phyloP scores from a whole-genome alignment of 2,329 filamentous ascomycete genomes.

The Fusarium sambucinum region DNA sequence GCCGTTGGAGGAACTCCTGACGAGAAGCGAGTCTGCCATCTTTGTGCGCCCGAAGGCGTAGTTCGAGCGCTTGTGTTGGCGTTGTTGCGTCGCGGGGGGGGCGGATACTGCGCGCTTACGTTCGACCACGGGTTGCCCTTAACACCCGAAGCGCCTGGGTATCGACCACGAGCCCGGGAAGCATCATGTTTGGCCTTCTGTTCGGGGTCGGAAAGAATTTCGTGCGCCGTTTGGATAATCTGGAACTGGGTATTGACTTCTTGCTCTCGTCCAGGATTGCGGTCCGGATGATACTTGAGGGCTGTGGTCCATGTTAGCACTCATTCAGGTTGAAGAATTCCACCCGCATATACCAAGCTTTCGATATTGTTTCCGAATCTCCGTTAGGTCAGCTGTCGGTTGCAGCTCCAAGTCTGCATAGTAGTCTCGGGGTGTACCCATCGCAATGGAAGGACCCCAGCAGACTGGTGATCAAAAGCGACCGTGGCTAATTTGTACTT shows the following conservation, averaged over 20 bases:
- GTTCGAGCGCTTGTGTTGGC: slow-evolving; percentile 26
- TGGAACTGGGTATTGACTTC: slow-evolving; percentile 88
- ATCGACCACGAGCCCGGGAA: slow-evolving; percentile 56
- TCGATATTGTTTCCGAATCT: slow-evolving; percentile 88
- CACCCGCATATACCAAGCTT: slow-evolving; percentile 73
- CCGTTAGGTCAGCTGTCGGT: slow-evolving; percentile 74
- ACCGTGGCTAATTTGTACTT: slow-evolving; percentile 6
- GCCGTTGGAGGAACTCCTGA: slow-evolving; percentile 58
- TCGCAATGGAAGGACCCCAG: slow-evolving; percentile 42
- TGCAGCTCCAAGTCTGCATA: slow-evolving; percentile 85
- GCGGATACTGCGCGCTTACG: slow-evolving; percentile 62
- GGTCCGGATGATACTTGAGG: slow-evolving; percentile 87
- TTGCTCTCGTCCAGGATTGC: slow-evolving; percentile 84
- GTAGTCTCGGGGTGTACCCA: slow-evolving; percentile 74
- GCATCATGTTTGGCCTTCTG: slow-evolving; percentile 67
- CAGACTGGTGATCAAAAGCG: slow-evolving; percentile 14
- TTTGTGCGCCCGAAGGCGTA: slow-evolving; percentile 56
- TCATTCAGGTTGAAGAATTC: not conserved
- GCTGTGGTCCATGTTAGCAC: slow-evolving; percentile 63
- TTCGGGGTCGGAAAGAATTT: slow-evolving; percentile 70
- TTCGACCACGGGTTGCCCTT: slow-evolving; percentile 69
- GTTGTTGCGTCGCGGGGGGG: slow-evolving; percentile 60
- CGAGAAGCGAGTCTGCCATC: slow-evolving; percentile 60
- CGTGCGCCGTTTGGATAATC: slow-evolving; percentile 86
- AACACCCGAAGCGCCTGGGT: slow-evolving; percentile 65